Percentiles rank a stretch among this genome's conserved stretches.
These are phyloP conservation scores for Cryptococcus sp. DNA, from an alignment of 1,284 basidiomycete genomes.

Conservation along the genomic window DNA sequence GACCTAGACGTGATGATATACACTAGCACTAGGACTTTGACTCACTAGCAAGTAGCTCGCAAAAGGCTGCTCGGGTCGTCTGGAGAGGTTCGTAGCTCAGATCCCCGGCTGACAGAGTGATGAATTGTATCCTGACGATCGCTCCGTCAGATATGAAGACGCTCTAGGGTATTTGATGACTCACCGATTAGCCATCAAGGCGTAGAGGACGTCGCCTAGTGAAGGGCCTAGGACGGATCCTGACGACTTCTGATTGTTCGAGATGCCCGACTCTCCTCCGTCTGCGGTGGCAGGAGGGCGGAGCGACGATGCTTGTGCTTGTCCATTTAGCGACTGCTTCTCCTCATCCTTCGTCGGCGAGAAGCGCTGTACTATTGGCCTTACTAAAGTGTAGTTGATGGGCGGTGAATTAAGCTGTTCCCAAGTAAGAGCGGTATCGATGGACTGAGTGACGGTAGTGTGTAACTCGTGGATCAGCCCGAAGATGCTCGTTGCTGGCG, in stretches of 20 bases:
- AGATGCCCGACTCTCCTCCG: conserved; percentile 20
- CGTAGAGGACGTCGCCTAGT: conserved; percentile 41
- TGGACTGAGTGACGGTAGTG: conserved; percentile 26
- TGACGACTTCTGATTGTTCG: background rate
- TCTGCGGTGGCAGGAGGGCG: conserved; percentile 8
- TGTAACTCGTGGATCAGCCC: conserved; percentile 47
- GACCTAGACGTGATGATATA: background rate
- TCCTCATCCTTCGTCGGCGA: conserved; percentile 65
- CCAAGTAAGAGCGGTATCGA: conserved; percentile 78
- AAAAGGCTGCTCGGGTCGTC: conserved; percentile 69
- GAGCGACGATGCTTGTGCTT: conserved; percentile 1
- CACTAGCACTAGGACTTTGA: conserved; percentile 21
- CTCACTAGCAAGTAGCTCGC: conserved; percentile 72
- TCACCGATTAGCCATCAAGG: conserved; percentile 49
- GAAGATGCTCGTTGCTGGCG: conserved; percentile 27
- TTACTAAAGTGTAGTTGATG: conserved; percentile 77
- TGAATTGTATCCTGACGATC: conserved; percentile 57
- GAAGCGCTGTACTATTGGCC: conserved; percentile 76
- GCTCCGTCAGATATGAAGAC: conserved; percentile 48
- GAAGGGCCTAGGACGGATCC: conserved; percentile 10
- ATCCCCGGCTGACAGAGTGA: conserved; percentile 60
- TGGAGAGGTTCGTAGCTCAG: conserved; percentile 75
- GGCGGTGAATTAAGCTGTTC: conserved; percentile 80
- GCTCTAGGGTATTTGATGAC: conserved; percentile 4
- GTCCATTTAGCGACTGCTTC: conserved; percentile 2